Evolutionary conservation across 208 protist genomes (phyloP).

Genomic region (Wallacemonas collosoma): DNA sequence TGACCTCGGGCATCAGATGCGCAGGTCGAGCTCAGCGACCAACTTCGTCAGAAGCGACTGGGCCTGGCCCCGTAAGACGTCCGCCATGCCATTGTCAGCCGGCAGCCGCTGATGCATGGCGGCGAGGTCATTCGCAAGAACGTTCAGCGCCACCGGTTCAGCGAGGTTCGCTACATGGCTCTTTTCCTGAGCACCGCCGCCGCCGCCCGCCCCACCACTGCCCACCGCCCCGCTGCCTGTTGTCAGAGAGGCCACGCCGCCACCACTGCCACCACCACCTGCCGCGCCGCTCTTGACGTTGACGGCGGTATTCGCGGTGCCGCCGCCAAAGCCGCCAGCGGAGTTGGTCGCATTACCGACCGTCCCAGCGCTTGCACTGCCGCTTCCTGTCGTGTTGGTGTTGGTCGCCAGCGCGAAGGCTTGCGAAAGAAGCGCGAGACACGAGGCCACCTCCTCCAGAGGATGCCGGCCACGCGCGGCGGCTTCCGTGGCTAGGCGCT

Average conservation of each 20-base stretch:
- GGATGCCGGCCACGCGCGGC: background rate
- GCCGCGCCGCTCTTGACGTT: too few species aligned
- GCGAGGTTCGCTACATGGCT: background rate
- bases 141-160: background rate
- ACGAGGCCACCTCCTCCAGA: background rate
- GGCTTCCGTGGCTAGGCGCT: background rate
- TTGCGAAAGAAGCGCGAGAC: constrained; percentile 4
- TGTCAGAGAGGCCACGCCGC: too few species aligned
- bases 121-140: background rate
- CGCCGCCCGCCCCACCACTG: constrained; percentile 6
- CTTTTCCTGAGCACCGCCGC: background rate
- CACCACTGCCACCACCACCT: too few species aligned
- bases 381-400: background rate
- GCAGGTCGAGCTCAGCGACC: background rate
- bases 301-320: too few species aligned
- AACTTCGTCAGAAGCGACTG: background rate
- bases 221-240: too few species aligned
- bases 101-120: background rate
- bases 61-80: background rate
- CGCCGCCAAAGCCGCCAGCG: too few species aligned
- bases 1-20: background rate
- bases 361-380: background rate
- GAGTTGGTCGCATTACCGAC: background rate
- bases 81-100: background rate
- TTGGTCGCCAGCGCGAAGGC: background rate